Base-by-base conservation (phyloP, 192 early-diverging fungal species). In the Gryganskiella cystojenkinii region DNA sequence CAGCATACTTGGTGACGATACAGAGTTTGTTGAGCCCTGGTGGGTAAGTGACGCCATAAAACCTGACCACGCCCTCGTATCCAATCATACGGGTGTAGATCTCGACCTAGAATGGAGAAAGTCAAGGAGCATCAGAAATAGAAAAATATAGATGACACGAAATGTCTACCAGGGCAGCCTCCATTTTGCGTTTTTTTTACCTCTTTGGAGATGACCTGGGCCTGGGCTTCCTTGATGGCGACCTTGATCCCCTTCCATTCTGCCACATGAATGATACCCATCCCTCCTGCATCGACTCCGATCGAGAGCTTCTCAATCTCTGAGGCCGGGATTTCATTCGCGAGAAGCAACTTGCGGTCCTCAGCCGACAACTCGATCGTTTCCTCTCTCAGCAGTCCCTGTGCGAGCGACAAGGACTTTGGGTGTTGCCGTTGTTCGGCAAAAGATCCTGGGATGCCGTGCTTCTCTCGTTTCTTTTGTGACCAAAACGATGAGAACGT, bases 1-100 rank as follows among this genome's bases (percentile, higher is more conserved):
- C 67, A 34, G 74, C 81, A 22, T 72, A 82, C 57, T 79, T 70
- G 30, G 70, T 79, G 22, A 82, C 81, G 14, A 79, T 67, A 35
- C 62, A 82, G 22, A 67, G 54, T 31, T 67, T 71, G 43, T 71
- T 35, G 2, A 78, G 61, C 40, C 74, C 74, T 24, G 74, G 66
- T 3, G 74, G 74, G 30, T 78, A 78, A 47, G 74, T 78, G 0
- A 78, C 74, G 10, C 74, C 74, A 22, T 69, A 78, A 56, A 54
- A 78, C 19, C 62, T 52, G 25, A 78, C 74, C 2, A 78, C 67
- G 6, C 74, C 74, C 15, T 68, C 54, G 6, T 17, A 58, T 10
- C 66, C 66, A 24, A 40, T 37, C 74, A 78, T 78, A 13, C 53
- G 59, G 46, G 27, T 64, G 28, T 78, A 78, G 47, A 78, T 78